Evolutionary conservation across 2,329 filamentous ascomycete species (phyloP).

Genomic region (Ophiocordyceps unilateralis): DNA sequence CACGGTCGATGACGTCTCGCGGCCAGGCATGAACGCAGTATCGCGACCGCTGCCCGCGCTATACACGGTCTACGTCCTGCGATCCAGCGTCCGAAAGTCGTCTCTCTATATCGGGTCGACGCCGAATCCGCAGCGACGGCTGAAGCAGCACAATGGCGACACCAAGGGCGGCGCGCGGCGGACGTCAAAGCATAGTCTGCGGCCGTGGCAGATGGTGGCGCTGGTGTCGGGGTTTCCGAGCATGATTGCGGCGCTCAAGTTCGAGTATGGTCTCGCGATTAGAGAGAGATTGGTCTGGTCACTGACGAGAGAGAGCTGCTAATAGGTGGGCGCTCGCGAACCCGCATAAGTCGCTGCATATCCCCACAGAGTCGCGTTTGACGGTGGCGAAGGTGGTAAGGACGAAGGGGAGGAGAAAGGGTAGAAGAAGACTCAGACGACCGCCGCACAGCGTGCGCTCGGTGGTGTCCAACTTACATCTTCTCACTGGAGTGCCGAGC

Average conservation of each 20-base stretch:
- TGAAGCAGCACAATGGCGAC: constrained; percentile 83
- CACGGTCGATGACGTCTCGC: not conserved
- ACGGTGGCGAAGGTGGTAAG: constrained; percentile 32
- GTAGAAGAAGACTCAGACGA: constrained; percentile 36
- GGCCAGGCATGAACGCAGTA: constrained; percentile 20
- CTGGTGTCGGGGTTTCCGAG: constrained; percentile 82
- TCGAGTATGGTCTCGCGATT: constrained; percentile 49
- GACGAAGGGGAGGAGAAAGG: constrained; percentile 33
- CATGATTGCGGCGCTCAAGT: constrained; percentile 74
- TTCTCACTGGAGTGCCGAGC: constrained; percentile 61
- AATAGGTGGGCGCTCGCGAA: constrained; percentile 82
- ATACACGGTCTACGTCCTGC: constrained; percentile 84
- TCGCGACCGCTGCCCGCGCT: constrained; percentile 60
- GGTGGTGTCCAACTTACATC: constrained; percentile 62
- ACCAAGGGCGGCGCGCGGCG: constrained; percentile 64
- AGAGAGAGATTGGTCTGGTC: not conserved
- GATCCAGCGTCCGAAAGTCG: constrained; percentile 57
- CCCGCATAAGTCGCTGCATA: constrained; percentile 63
- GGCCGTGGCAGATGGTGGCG: constrained; percentile 84
- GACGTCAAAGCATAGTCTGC: constrained; percentile 48
- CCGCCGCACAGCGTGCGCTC: constrained; percentile 46
- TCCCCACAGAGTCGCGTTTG: constrained; percentile 46
- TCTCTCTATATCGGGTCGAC: constrained; percentile 84
- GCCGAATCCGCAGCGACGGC: constrained; percentile 66
- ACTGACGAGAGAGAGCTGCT: constrained; percentile 1